Base-by-base conservation (phyloP, 129 eudicot species). In the Oenanthe sinensis region DNA sequence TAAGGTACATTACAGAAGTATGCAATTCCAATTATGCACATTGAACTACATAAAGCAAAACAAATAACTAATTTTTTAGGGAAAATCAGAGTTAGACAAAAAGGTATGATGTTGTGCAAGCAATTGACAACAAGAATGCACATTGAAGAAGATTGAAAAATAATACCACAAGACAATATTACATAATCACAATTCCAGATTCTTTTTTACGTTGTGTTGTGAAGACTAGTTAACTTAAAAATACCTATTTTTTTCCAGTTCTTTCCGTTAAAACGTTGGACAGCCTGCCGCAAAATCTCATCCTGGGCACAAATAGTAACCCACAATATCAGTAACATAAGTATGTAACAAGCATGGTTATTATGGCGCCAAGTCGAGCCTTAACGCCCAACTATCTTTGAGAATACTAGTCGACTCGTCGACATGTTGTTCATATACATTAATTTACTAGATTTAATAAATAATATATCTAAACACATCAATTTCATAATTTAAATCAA, bases 181-280 rank as follows among this genome's bases (percentile, higher is more conserved):
- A 55, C 65, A 55, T 48, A 37, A 28, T 15, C 40, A 69, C n/a
- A 6, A 69, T 19, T 4, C 36, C 36, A 33, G 8, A 37, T 36
- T 36, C n/a, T 28, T 69, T 37, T n/a, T 37, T 42, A 17, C 1
- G 9, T 37, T 14, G 20, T 8, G 12, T 6, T 20, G 22, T 14
- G 42, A 42, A 30, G n/a, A 69, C 45, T 69, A 37, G 45, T 4
- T 36, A 13, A 43, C 30, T 49, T 69, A 54, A 77, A 28, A 0
- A 43, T 90, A 93, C 98, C 98, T 82, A 93, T 93, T 79, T 91
- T 91, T 85, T 91, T 91, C 98, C 98, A 93, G 78, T 89, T 91
- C 83, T 89, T 93, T 46, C 97, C 98, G 45, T 91, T 89, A 81
- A 84, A 91, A 63, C 90, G 90, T 39, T 89, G 81, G 65, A 93